Evolutionary conservation across 371 early-diverging fungal genomes (phyloP), one percentile per base, ranked within the genome.

Genomic region (Ordospora colligata): DNA sequence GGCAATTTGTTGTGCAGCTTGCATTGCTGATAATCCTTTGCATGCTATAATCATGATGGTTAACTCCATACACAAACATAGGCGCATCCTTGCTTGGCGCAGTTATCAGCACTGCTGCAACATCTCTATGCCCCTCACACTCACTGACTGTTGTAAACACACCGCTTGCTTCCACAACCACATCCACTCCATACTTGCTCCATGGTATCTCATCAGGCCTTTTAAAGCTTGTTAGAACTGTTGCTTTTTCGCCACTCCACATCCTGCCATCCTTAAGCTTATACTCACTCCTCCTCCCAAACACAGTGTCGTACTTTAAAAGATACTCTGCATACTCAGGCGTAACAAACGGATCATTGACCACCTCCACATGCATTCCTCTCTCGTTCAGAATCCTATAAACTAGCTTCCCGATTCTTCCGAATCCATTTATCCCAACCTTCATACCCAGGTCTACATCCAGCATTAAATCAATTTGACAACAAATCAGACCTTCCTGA

Each of bases 1-100:
- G 86, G 87, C 99, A 97, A 90, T 97, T 96, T 84, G 99, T 98
- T 78, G 99, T 98, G 90, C 99, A 98, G 62, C 95, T 94, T 62
- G 99, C 97, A 88, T 96, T 97, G 77, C 94, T 93, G 75, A 97
- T 88, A 80, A 96, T 88, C 62, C 88, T 87, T 85, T 90, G 88
- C 74, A 87, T 87, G 73, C 90, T 87, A 89, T 95, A 95, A 77
- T 88, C 86, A 43, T 90, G 90, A 67, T 90, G 87, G 89, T 97
- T 97, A 87, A 97, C 96, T 21, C 89, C 90, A 74, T 84, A 84
- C 62, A 89, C 89, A 83, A 85, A 89, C 89, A 88, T 90, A 47
- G 89, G 88, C 22, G 88, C 88, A 82, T 90, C 89, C 52, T 87
- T 87, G 74, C 93, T 93, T 70, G 99, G 99, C 52, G 96, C 96